These are phyloP conservation scores for Coniosporium tulheliwenetii DNA, from an alignment of 2,329 filamentous ascomycete species.

Conservation along the genomic window DNA sequence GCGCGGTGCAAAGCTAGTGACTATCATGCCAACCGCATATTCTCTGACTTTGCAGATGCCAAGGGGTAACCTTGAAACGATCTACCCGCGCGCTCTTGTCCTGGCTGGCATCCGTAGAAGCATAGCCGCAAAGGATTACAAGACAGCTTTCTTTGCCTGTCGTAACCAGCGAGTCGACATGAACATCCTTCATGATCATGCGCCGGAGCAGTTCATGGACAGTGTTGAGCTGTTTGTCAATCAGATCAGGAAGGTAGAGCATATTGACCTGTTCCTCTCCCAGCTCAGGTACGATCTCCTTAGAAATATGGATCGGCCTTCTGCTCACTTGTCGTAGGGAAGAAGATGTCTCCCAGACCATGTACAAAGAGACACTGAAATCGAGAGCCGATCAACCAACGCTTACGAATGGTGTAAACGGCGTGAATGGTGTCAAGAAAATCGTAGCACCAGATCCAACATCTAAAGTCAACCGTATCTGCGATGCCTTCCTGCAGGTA, in stretches of 20 bases:
- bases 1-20: conserved; percentile 72
- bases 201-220: conserved; percentile 68
- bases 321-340: conserved; percentile 32
- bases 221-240: conserved; percentile 65
- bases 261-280: conserved; percentile 83
- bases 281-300: conserved; percentile 50
- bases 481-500: conserved; percentile 62
- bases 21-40: conserved; percentile 77
- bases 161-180: conserved; percentile 90
- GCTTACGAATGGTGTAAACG: conserved; percentile 1
- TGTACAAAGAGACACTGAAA: conserved; percentile 77
- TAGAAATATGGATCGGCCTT: background rate
- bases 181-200: conserved; percentile 92
- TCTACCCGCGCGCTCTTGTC: conserved; percentile 84
- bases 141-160: conserved; percentile 71
- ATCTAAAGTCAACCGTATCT: conserved; percentile 75
- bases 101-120: conserved; percentile 73
- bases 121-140: conserved; percentile 69
- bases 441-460: background rate
- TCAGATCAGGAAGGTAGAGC: conserved; percentile 66
- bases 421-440: background rate
- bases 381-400: conserved; percentile 9
- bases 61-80: conserved; percentile 85
- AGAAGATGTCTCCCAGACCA: conserved; percentile 83
- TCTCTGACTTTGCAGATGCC: conserved; percentile 87